These are phyloP conservation scores for Asterella californica DNA, from an alignment of 225 moss, liverwort and hornwort genomes.

Conservation along the genomic window DNA sequence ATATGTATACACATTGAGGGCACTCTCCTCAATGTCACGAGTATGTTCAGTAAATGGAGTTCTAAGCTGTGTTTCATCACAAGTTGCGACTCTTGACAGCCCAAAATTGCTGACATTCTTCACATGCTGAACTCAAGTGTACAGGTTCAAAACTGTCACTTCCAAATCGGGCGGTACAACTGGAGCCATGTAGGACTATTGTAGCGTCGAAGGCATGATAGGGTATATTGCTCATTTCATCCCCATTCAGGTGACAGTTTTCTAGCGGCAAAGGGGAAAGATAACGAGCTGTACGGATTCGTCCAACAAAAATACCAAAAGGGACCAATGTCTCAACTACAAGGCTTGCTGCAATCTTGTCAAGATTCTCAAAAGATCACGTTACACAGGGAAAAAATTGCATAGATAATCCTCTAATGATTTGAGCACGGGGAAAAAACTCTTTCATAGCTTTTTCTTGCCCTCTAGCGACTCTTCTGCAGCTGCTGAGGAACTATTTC, in stretches of 20 bases:
- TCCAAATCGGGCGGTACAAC: neutral
- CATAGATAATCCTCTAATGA: slow-evolving; percentile 8
- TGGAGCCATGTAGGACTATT: neutral
- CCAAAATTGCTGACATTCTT: too few relatives aligned
- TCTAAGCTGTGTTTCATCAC: too few relatives aligned
- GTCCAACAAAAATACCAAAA: neutral
- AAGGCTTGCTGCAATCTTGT: neutral
- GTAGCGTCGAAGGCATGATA: neutral
- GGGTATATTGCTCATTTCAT: neutral
- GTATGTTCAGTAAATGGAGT: too few relatives aligned
- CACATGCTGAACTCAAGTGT: neutral
- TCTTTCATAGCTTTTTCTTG: slow-evolving; percentile 32
- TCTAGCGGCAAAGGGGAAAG: neutral
- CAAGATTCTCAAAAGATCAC: slow-evolving; percentile 9
- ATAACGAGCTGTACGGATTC: neutral
- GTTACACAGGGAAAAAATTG: slow-evolving; percentile 9
- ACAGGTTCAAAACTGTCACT: neutral
- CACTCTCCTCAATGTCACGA: too few relatives aligned
- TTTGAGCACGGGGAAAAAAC: neutral
- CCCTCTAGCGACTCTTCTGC: slow-evolving; percentile 11
- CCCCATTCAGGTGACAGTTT: neutral
- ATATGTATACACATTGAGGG: too few relatives aligned
- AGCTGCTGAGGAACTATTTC: slow-evolving; percentile 9
- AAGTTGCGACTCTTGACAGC: too few relatives aligned
- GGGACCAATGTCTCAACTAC: neutral